These are phyloP conservation scores for Leucocoprinus leucothites DNA, from an alignment of 768 basidiomycete genomes.

Conservation along the genomic window DNA sequence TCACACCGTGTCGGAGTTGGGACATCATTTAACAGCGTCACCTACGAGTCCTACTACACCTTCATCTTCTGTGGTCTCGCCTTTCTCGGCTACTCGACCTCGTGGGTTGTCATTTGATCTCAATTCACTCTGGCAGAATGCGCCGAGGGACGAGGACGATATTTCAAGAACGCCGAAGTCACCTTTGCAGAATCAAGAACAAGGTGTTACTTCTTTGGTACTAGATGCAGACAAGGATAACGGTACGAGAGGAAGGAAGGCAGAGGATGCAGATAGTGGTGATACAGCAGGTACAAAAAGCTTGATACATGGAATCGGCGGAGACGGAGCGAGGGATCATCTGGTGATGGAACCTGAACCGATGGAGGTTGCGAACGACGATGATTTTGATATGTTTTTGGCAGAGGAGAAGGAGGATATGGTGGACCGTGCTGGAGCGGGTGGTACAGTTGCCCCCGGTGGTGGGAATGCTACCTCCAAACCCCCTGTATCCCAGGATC, in stretches of 20 bases:
- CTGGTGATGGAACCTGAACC: conserved; percentile 41
- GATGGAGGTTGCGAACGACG: conserved; percentile 55
- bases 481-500: conserved; percentile 30
- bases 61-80: conserved; percentile 37
- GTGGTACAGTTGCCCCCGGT: conserved; percentile 37
- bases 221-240: conserved; percentile 21
- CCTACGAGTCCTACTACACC: conserved; percentile 24
- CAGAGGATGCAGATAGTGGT: background rate
- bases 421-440: conserved; percentile 19
- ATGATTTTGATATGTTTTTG: conserved; percentile 86
- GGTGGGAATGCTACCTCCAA: no score
- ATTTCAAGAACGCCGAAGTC: conserved; percentile 13
- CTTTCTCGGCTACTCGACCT: conserved; percentile 43
- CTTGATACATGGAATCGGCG: conserved; percentile 12
- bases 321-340: conserved; percentile 34
- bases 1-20: conserved; percentile 15
- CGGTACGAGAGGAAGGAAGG: background rate
- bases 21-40: conserved; percentile 11
- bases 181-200: conserved; percentile 11
- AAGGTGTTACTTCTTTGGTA: background rate
- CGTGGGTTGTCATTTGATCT: conserved; percentile 65
- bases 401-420: conserved; percentile 54
- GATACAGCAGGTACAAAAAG: background rate
- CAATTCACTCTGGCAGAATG: conserved; percentile 61
- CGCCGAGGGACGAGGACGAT: conserved; percentile 31